Conservation (phyloP, 2,329 filamentous ascomycete species). For the Aplosporella prunicola region DNA sequence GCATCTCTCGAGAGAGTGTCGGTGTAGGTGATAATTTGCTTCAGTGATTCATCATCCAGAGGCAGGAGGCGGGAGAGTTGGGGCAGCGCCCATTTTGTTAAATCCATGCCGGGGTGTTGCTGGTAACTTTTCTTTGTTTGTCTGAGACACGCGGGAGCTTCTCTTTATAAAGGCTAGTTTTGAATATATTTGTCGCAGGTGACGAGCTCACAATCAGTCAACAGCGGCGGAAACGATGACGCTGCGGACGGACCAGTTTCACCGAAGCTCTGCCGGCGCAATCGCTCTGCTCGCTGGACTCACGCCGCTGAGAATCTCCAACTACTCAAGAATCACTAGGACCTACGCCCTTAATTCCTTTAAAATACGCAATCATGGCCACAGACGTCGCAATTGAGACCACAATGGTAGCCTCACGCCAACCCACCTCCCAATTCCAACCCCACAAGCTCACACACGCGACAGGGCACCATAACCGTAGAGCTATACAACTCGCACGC, state of each 20-base stretch:
- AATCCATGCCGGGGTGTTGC: slow-evolving; percentile 21
- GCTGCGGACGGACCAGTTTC: background rate
- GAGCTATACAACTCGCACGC: slow-evolving; percentile 89
- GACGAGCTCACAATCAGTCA: too few species aligned
- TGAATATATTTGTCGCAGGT: too few species aligned
- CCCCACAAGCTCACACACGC: slow-evolving; percentile 5
- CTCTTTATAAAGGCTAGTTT: slow-evolving; percentile 1
- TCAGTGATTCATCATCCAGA: slow-evolving; percentile 73
- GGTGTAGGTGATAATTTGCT: slow-evolving; percentile 77
- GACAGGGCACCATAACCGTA: slow-evolving; percentile 68
- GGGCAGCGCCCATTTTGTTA: slow-evolving; percentile 50
- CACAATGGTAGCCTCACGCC: slow-evolving; percentile 54
- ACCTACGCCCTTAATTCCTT: background rate
- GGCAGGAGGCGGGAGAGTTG: slow-evolving; percentile 74
- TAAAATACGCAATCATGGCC: slow-evolving; percentile 56
- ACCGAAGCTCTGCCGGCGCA: background rate
- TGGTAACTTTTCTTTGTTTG: too few species aligned
- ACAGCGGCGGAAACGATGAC: slow-evolving; percentile 3
- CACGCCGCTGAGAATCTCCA: background rate
- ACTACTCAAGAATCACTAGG: too few species aligned
- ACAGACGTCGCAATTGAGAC: slow-evolving; percentile 76
- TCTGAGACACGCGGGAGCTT: too few species aligned
- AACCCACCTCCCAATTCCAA: slow-evolving; percentile 12
- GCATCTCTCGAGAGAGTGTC: slow-evolving; percentile 65
- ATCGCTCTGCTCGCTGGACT: background rate